Evolutionary conservation across 129 eudicot genomes (phyloP), one percentile per base, ranked within the genome.

Genomic region (Scalesia atractyloides): DNA sequence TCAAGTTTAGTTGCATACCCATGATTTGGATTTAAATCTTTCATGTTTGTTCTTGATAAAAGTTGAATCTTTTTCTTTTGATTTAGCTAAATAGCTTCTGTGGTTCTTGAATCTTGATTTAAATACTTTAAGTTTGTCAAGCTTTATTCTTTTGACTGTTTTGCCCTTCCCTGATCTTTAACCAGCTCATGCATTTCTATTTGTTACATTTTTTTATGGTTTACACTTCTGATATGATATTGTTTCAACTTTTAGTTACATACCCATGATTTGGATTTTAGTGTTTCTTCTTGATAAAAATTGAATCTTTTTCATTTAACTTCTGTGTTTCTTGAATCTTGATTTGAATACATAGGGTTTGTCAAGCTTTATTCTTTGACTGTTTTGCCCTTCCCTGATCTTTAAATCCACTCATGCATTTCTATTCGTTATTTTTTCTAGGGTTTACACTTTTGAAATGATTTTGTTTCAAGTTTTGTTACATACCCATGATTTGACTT

Each of bases 401-500:
- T 33, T 62, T 62, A n/a, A 34, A 6, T 34, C 50, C 33, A 7
- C 61, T 49, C 68, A 18, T 62, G 63, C 70, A 36, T 48, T 30
- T 59, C 57, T 30, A 4, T 50, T 24, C 2, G 16, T 43, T 33
- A 46, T 15, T 2, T 12, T 18, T 18, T 59, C 34, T 59, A 60
- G 59, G 7, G 20, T 43, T 48, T 56, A 51, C 50, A 48, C 70
- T 17, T 73, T 8, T 49, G 37, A 48, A 61, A 58, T 24, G 37
- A 58, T 58, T 24, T 22, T 58, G 16, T 58, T 72, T 34, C 6
- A 51, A 50, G 39, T 36, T 51, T 34, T 34, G 33, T 36, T 63
- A 37, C 10, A 58, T 58, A 72, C 76, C 76, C 67, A 48, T 73
- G 52, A 49, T 11, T 61, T 73, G 15, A 54, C 30, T 33, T 56